These are phyloP conservation scores for Physocladia obscura DNA, from an alignment of 192 early-diverging fungal species.

Conservation along the genomic window DNA sequence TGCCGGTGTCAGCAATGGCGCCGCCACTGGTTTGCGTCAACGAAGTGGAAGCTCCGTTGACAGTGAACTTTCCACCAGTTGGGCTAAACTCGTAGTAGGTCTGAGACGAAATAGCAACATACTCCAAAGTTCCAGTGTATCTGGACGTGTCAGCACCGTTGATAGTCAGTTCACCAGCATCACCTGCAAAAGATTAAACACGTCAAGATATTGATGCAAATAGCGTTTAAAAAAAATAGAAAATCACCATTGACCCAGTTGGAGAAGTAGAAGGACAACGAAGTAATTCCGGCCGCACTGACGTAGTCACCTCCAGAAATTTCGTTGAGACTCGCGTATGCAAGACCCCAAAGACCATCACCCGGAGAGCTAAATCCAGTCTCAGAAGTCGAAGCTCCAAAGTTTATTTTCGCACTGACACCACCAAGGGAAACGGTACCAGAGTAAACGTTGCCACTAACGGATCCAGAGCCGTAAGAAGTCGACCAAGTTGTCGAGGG, in stretches of 20 bases:
- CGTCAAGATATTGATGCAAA: too few relatives aligned
- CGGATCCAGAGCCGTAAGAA: constrained; percentile 30
- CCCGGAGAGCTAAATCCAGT: constrained; percentile 7
- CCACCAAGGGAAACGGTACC: constrained; percentile 29
- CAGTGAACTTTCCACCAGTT: not conserved
- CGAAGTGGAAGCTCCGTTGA: not conserved
- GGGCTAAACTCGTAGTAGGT: constrained; percentile 14
- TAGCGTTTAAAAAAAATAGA: too few relatives aligned
- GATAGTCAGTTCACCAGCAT: constrained; percentile 53
- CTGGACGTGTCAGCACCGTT: constrained; percentile 53
- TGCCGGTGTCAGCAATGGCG: constrained; percentile 42
- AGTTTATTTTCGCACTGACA: constrained; percentile 6
- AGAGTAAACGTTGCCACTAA: constrained; percentile 26
- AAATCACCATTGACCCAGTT: constrained; percentile 34
- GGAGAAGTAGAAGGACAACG: constrained; percentile 50
- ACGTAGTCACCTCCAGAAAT: constrained; percentile 25
- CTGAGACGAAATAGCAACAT: constrained; percentile 11
- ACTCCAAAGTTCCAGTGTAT: constrained; percentile 48
- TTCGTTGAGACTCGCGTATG: constrained; percentile 30
- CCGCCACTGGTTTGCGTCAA: not conserved
- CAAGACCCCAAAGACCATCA: constrained; percentile 40
- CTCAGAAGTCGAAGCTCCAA: constrained; percentile 23
- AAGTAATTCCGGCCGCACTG: constrained; percentile 26
- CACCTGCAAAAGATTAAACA: too few relatives aligned
- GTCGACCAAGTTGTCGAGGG: not conserved